Evolutionary conservation across 139 green algal genomes (phyloP).

Genomic region (Coelastrella sp.): DNA sequence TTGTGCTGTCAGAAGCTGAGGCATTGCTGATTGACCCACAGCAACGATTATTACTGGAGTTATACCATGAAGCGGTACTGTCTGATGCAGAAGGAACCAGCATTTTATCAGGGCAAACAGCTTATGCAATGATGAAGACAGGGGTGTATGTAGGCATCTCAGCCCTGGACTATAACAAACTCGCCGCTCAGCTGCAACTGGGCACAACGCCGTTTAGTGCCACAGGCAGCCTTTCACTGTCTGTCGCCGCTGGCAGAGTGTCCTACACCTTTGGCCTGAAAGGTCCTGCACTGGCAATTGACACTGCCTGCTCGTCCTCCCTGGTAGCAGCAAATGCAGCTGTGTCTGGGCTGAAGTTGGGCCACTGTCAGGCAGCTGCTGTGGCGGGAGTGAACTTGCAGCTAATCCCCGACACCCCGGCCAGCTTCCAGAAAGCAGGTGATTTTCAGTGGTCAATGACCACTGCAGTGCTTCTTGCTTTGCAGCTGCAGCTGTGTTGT

Average conservation of each 20-base stretch:
- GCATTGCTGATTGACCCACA: slow-evolving; percentile 85
- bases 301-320: slow-evolving; percentile 90
- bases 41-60: slow-evolving; percentile 85
- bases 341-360: slow-evolving; percentile 49
- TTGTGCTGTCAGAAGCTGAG: slow-evolving; percentile 70
- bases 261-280: slow-evolving; percentile 78
- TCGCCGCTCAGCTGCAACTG: slow-evolving; percentile 47
- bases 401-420: slow-evolving; percentile 68
- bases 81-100: neutral
- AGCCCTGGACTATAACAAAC: slow-evolving; percentile 76
- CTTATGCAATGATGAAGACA: neutral
- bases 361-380: slow-evolving; percentile 49
- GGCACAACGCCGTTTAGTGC: slow-evolving; percentile 53
- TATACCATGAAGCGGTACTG: slow-evolving; percentile 51
- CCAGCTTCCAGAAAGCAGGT: slow-evolving; percentile 69
- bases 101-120: neutral
- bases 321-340: slow-evolving; percentile 77
- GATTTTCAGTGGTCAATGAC: neutral
- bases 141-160: slow-evolving; percentile 76
- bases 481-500: neutral
- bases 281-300: slow-evolving; percentile 81
- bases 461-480: neutral
- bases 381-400: slow-evolving; percentile 65
- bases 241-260: slow-evolving; percentile 78
- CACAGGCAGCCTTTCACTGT: slow-evolving; percentile 63